These are phyloP conservation scores for Amborella trichopoda DNA, from an alignment of 164 flowering plant genomes.

Conservation along the genomic window DNA sequence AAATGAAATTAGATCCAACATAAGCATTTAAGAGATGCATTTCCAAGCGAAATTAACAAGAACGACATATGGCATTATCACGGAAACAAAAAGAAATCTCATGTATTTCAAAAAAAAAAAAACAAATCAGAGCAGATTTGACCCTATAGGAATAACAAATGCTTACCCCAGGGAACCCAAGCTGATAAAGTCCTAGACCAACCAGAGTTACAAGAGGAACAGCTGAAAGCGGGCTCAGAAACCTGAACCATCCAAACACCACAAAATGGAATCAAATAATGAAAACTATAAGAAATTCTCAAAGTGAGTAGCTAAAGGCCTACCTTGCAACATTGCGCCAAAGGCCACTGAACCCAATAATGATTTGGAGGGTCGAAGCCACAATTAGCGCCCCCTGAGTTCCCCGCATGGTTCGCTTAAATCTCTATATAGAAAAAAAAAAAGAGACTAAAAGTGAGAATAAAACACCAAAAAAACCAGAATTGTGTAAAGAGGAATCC, in stretches of 20 bases:
- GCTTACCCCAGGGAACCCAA: constrained; percentile 84
- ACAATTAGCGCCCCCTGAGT: constrained; percentile 87
- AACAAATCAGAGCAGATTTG: no score
- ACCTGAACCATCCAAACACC: constrained; percentile 23
- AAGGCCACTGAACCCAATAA: constrained; percentile 89
- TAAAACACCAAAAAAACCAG: not conserved
- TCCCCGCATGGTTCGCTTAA: constrained; percentile 71
- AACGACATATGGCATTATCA: no score
- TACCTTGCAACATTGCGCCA: constrained; percentile 90
- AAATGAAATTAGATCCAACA: no score
- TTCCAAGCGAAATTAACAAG: no score
- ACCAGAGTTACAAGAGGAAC: constrained; percentile 65
- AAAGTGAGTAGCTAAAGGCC: not conserved
- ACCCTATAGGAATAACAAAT: not conserved
- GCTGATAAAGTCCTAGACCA: constrained; percentile 62
- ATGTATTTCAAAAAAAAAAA: not conserved
- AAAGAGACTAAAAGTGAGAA: not conserved
- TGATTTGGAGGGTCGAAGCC: constrained; percentile 78
- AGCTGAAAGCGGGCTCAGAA: constrained; percentile 71
- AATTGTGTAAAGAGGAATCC: not conserved
- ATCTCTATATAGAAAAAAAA: constrained; percentile 39
- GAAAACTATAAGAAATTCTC: no score
- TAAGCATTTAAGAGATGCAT: no score
- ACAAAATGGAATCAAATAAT: not conserved
- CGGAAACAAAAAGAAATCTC: no score